Evolutionary conservation across 768 basidiomycete species (phyloP).

Genomic region (Termitomyces titanicus): DNA sequence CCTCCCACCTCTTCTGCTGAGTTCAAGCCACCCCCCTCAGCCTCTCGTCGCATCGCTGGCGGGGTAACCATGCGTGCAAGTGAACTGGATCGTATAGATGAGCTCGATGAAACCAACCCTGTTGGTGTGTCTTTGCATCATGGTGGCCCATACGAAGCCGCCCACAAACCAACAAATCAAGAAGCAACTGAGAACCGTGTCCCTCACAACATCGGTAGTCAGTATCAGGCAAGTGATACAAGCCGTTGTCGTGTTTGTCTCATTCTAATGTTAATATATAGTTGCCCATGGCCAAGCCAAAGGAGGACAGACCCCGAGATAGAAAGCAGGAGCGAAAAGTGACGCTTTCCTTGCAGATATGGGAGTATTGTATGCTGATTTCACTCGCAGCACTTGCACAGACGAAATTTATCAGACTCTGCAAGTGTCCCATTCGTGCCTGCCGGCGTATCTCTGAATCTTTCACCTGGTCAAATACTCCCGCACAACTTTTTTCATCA

Average conservation of each 20-base stretch:
- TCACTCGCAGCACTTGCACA: not conserved
- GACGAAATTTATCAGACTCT: slow-evolving; percentile 2
- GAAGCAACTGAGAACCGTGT: slow-evolving; percentile 13
- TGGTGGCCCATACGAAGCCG: slow-evolving; percentile 71
- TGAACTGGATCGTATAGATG: slow-evolving; percentile 70
- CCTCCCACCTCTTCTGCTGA: slow-evolving; percentile 20
- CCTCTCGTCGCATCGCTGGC: slow-evolving; percentile 14
- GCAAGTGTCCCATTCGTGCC: slow-evolving; percentile 25
- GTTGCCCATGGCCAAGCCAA: not conserved
- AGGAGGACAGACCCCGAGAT: not conserved
- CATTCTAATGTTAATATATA: slow-evolving; percentile 3
- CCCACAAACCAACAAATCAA: slow-evolving; percentile 30
- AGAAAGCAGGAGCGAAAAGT: slow-evolving; percentile 8
- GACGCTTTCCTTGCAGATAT: not conserved
- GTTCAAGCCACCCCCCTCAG: slow-evolving; percentile 14
- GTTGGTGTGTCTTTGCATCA: slow-evolving; percentile 64
- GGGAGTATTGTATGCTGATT: not conserved
- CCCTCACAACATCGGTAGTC: slow-evolving; percentile 21
- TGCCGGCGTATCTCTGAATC: slow-evolving; percentile 42
- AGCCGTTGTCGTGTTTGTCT: not conserved
- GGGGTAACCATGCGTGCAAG: slow-evolving; percentile 14
- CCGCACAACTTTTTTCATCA: slow-evolving; percentile 29
- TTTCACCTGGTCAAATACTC: slow-evolving; percentile 54
- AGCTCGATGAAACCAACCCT: slow-evolving; percentile 74
- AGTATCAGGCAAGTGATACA: slow-evolving; percentile 12